These are phyloP conservation scores for Aspergillus calidoustus DNA, from an alignment of 2,329 filamentous ascomycete species.

Conservation along the genomic window DNA sequence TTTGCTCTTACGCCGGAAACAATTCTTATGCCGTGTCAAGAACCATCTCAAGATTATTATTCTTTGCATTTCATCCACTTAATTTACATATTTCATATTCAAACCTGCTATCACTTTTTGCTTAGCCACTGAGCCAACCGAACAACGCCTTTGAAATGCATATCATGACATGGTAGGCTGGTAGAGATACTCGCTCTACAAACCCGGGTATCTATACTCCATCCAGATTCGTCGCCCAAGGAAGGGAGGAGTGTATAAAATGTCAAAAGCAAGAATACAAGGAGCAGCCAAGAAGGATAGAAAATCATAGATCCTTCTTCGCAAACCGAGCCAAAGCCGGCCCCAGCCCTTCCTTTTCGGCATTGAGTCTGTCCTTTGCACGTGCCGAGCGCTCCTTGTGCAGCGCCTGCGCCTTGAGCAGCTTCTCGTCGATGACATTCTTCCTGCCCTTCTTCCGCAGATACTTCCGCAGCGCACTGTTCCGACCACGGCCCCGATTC, in stretches of 20 bases:
- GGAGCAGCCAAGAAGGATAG: neutral
- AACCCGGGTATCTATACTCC: conserved; percentile 19
- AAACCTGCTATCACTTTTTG: conserved; percentile 13
- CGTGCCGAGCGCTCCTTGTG: conserved; percentile 70
- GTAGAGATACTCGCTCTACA: conserved; percentile 12
- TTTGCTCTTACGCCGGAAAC: conserved; percentile 29
- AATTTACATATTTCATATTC: conserved; percentile 4
- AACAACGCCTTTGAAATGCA: conserved; percentile 21
- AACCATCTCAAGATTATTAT: conserved; percentile 25
- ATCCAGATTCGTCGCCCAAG: neutral
- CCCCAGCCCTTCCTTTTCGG: conserved; percentile 75
- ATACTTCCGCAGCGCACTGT: conserved; percentile 84
- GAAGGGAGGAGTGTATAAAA: conserved; percentile 5
- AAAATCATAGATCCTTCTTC: conserved; percentile 57
- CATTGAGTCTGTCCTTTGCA: conserved; percentile 68
- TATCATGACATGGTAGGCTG: conserved; percentile 17
- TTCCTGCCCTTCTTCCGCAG: conserved; percentile 87
- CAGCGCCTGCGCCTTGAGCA: conserved; percentile 81
- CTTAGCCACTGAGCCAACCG: neutral
- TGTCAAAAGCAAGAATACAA: neutral
- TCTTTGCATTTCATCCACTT: conserved; percentile 9
- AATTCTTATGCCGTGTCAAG: conserved; percentile 27
- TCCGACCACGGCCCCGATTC: conserved; percentile 86
- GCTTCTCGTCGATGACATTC: conserved; percentile 96
- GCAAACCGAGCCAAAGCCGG: conserved; percentile 87